A percentile compares a stretch with the other conserved stretches of the same genome.
Evolutionary conservation across 495 filamentous ascomycete genomes (phyloP).

Genomic region (Tuber microsphaerosporum): DNA sequence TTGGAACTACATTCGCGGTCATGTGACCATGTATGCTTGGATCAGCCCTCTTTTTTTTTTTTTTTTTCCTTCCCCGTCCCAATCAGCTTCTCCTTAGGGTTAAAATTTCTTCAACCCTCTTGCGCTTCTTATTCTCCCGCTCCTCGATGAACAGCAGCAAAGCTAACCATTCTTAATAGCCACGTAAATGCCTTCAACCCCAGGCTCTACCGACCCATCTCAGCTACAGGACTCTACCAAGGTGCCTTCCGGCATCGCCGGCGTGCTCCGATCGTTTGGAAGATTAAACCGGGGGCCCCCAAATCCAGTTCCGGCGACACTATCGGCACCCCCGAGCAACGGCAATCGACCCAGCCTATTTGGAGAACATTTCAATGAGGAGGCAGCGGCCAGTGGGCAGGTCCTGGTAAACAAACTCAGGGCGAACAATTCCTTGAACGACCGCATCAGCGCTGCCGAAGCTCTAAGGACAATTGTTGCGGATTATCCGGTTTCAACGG

Average conservation of each 20-base stretch:
- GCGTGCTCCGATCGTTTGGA: constrained; percentile 35
- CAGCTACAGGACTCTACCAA: constrained; percentile 35
- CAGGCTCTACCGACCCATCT: constrained; percentile 30
- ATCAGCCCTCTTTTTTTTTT: constrained; percentile 8
- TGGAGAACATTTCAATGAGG: constrained; percentile 32
- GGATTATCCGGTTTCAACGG: constrained; percentile 50
- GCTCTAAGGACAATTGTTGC: constrained; percentile 50
- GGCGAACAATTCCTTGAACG: constrained; percentile 37
- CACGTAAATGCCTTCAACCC: constrained; percentile 39
- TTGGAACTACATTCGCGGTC: constrained; percentile 13
- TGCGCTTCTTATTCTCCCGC: not conserved
- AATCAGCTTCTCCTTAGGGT: constrained; percentile 26
- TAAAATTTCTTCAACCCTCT: not conserved
- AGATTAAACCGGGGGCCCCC: constrained; percentile 29
- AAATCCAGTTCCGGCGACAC: constrained; percentile 29
- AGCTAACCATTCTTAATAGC: constrained; percentile 12
- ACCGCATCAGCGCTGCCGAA: constrained; percentile 53
- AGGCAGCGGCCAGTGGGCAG: constrained; percentile 23
- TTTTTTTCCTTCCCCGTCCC: constrained; percentile 22
- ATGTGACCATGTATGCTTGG: constrained; percentile 29
- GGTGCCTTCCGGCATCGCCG: constrained; percentile 32
- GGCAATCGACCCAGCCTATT: constrained; percentile 19
- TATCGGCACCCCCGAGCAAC: constrained; percentile 25
- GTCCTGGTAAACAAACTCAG: constrained; percentile 32
- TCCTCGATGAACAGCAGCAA: not conserved